These are phyloP conservation scores for Russula dissimulans DNA, from an alignment of 768 basidiomycete genomes.

Conservation along the genomic window DNA sequence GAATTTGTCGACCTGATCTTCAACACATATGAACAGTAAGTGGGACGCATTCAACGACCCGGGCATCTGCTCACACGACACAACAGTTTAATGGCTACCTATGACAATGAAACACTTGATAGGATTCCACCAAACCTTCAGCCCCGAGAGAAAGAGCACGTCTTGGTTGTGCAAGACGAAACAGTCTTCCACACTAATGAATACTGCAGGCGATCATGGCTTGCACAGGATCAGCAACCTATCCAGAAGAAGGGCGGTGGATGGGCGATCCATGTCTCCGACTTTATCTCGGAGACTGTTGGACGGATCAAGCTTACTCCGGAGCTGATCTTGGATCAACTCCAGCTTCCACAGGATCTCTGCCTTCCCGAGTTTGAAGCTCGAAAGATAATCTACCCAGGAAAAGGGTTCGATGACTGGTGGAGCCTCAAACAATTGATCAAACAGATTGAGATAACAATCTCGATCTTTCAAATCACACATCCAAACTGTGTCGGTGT, in stretches of 20 bases:
- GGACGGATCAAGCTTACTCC: background rate
- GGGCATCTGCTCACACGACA: no score
- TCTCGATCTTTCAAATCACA: background rate
- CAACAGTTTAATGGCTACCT: background rate
- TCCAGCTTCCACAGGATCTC: background rate
- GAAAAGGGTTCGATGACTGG: background rate
- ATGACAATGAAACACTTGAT: background rate
- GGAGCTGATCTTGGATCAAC: background rate
- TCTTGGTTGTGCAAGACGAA: no score
- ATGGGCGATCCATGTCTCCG: background rate
- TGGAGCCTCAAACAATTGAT: background rate
- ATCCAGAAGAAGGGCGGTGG: background rate
- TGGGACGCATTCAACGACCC: background rate
- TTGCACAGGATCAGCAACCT: background rate
- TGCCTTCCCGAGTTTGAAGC: background rate
- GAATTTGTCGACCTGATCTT: background rate
- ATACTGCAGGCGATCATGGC: no score
- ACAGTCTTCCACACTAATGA: no score
- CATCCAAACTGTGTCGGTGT: no score
- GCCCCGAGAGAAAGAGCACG: no score
- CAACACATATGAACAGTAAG: background rate
- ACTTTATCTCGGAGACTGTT: background rate
- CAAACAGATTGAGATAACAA: background rate
- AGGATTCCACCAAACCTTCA: background rate
- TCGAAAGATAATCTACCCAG: background rate